Evolutionary conservation across 2,329 filamentous ascomycete species (phyloP), one percentile per base, ranked within the genome.

Genomic region (Chrysoporthe deuterocubensis): DNA sequence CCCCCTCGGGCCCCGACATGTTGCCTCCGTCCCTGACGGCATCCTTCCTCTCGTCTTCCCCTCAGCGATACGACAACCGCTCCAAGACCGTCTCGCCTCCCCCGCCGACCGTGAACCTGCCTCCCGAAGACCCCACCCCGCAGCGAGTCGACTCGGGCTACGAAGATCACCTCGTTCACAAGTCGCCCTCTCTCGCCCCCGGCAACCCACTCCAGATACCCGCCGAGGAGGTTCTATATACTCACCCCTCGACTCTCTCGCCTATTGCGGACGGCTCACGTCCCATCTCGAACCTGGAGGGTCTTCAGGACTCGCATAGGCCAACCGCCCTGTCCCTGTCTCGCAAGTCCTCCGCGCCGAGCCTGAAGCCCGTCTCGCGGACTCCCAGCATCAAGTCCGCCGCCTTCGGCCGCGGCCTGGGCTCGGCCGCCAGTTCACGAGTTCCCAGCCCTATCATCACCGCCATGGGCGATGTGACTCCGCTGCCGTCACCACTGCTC

Each of bases 381-480:
- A 89, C 87, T 0, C 87, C 87, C 2, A 90, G 88, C 74, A 77
- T 89, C 69, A 89, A 89, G 73, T 82, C 85, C 57, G 68, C 72
- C n/a, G 81, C 83, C 59, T 77, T 88, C 21, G 77, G 81, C 57
- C 82, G 81, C 74, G 81, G 81, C 69, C 80, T 87, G 44, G 82
- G 84, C 54, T 89, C 86, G 48, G 83, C 88, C 1, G 84, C 90
- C 14, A 90, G 86, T 73, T 93, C 91, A 3, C 81, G 85, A 42
- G 83, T 91, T n/a, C 87, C 91, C 7, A 94, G 91, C 66, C 92
- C 92, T 3, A 86, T 92, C 71, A 87, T 94, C 65, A 86, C 89
- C 68, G 91, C 91, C 58, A 90, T 94, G 88, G 89, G 89, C 70
- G 90, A 93, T 76, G 81, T 96, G 70, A 95, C 92, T 3, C 92